These are phyloP conservation scores for Chrysoporthe austroafricana DNA, from an alignment of 2,329 filamentous ascomycete species.

Conservation along the genomic window DNA sequence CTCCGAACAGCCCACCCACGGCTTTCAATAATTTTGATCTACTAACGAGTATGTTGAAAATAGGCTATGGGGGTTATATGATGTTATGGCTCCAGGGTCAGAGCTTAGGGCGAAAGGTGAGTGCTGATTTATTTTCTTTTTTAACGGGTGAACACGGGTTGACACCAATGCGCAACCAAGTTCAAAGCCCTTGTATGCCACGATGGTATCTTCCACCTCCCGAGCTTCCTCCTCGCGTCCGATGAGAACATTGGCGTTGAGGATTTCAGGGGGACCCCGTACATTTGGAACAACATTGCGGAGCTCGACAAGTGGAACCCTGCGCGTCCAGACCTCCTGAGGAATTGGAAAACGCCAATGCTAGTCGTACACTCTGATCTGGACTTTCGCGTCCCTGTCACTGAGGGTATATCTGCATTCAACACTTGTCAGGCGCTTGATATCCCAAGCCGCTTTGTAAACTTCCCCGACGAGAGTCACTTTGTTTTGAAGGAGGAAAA, in stretches of 20 bases:
- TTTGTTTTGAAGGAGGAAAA: conserved; percentile 73
- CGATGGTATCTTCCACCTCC: conserved; percentile 47
- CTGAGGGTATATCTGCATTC: conserved; percentile 67
- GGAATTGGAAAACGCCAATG: conserved; percentile 58
- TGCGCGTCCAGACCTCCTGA: conserved; percentile 47
- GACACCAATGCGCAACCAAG: conserved; percentile 30
- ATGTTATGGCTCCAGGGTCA: conserved; percentile 63
- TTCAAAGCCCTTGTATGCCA: conserved; percentile 62
- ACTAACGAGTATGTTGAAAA: not conserved
- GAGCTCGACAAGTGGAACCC: conserved; percentile 57
- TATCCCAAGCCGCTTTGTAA: conserved; percentile 69
- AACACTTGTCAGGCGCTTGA: conserved; percentile 71
- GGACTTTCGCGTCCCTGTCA: conserved; percentile 60
- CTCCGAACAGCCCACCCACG: not conserved
- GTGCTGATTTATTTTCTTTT: conserved; percentile 3
- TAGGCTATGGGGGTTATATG: conserved; percentile 61
- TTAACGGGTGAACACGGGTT: not conserved
- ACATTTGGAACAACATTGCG: conserved; percentile 49
- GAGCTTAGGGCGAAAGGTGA: conserved; percentile 50
- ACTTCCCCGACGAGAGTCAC: conserved; percentile 74
- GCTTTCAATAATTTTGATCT: not conserved
- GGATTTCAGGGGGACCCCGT: conserved; percentile 48
- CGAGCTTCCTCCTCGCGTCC: conserved; percentile 35
- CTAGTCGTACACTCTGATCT: conserved; percentile 68
- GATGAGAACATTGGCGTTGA: conserved; percentile 33